A percentile compares a stretch with the other conserved stretches of the same genome.
Evolutionary conservation across 2,329 filamentous ascomycete species (phyloP).

Genomic region (Penicillium brasilianum): DNA sequence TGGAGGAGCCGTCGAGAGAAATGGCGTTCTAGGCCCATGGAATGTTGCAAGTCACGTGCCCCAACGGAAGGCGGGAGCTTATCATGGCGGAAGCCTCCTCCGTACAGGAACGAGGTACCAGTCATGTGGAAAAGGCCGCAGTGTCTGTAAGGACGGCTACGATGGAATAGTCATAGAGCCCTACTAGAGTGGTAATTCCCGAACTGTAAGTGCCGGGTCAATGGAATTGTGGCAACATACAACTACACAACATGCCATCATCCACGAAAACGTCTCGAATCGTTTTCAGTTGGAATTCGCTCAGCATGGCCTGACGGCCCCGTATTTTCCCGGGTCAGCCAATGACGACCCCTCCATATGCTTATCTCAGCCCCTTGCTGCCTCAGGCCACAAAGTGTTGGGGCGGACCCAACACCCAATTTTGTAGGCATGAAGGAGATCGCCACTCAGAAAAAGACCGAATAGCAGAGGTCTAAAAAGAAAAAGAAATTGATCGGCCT

Average conservation of each 20-base stretch:
- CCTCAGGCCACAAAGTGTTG: conserved; percentile 39
- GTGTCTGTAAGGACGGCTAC: no score
- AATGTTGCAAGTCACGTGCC: background rate
- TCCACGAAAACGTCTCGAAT: background rate
- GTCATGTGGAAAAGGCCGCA: background rate
- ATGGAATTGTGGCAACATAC: conserved; percentile 1
- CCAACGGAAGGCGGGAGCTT: background rate
- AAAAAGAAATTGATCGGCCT: conserved; percentile 17
- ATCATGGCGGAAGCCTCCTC: background rate
- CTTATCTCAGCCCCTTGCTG: background rate
- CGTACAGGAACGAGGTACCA: background rate
- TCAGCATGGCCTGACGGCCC: conserved; percentile 3
- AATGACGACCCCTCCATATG: background rate
- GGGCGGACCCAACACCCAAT: conserved; percentile 38
- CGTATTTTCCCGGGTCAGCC: background rate
- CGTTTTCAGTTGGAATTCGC: background rate
- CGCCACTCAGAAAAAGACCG: conserved; percentile 21
- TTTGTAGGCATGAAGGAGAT: conserved; percentile 21
- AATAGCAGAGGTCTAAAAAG: conserved; percentile 11
- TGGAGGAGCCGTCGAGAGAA: background rate
- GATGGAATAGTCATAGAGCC: no score
- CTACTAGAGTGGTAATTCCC: background rate
- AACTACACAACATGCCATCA: background rate
- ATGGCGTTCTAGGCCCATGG: background rate
- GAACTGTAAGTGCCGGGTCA: background rate